Evolutionary conservation across 352 stramenopile genomes (phyloP), one percentile per base, ranked within the genome.

Genomic region (Globisporangium middletonii): DNA sequence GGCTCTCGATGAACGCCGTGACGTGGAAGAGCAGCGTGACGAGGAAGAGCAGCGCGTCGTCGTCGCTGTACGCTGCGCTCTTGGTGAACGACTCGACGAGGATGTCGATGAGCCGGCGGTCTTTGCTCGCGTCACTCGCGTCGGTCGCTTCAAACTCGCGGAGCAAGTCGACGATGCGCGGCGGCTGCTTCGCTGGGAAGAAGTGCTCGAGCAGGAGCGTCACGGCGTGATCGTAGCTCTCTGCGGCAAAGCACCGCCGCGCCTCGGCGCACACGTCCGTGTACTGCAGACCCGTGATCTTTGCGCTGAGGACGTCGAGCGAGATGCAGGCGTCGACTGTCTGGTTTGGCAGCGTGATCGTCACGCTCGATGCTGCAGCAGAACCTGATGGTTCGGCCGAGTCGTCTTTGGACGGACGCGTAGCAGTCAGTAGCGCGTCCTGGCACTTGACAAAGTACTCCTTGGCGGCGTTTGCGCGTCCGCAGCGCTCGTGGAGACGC

Each of bases 401-500:
- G 6, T 41, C 53, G 23, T 35, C 41, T 38, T 57, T 41, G 11
- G 13, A n/a, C 7, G 30, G 38, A 19, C 41, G n/a, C 5, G 23
- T 35, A 28, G 26, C 27, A 6, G 23, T 37, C 27, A 52, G 0
- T 16, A 83, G 35, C 46, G 64, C 63, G 9, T 79, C 62, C 46
- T 68, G 71, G 55, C 80, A 88, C 56, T 88, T 82, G 15, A 53
- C 65, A 43, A 73, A 89, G 55, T 75, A 87, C 16, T 77, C 60
- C 42, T 84, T 83, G 1, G 77, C 76, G 19, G 73, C 60, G 38
- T 69, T 68, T 11, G 67, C 59, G 41, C 80, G 69, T 5, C 72
- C 68, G 45, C 50, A 72, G 12, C 71, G 54, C n/a, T 87, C 77
- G 33, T 73, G 69, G 50, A 87, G 72, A 11, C 63, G 63, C 2